These are phyloP conservation scores for Phytopythium delawarense DNA, from an alignment of 352 stramenopile species.

Conservation along the genomic window DNA sequence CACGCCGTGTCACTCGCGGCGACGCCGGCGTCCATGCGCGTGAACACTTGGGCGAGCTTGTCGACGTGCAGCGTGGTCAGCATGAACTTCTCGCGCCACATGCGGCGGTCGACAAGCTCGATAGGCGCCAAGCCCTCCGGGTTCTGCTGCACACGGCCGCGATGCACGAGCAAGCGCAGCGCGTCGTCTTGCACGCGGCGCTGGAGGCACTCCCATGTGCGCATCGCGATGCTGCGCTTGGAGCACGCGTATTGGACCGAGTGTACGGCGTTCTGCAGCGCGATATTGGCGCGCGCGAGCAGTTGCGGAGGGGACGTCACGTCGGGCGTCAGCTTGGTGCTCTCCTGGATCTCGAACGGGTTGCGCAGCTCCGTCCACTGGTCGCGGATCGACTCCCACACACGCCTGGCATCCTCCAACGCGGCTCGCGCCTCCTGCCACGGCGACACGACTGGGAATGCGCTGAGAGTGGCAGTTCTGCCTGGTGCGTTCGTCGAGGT, in stretches of 20 bases:
- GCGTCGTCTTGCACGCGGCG: slow-evolving; percentile 57
- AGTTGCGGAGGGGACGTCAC: slow-evolving; percentile 35
- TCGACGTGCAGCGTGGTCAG: slow-evolving; percentile 41
- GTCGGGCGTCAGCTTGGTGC: slow-evolving; percentile 32
- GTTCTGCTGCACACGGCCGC: slow-evolving; percentile 27
- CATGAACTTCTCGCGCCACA: slow-evolving; percentile 60
- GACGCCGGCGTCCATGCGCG: not conserved
- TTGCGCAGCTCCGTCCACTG: slow-evolving; percentile 62
- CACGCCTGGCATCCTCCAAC: slow-evolving; percentile 33
- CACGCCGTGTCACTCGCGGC: not conserved
- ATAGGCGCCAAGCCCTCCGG: slow-evolving; percentile 14
- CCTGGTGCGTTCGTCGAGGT: not conserved
- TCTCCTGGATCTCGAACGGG: slow-evolving; percentile 54
- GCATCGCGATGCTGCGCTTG: slow-evolving; percentile 42
- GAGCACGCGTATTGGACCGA: slow-evolving; percentile 71
- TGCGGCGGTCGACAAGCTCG: slow-evolving; percentile 41
- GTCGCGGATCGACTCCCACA: slow-evolving; percentile 40
- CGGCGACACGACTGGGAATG: slow-evolving; percentile 18
- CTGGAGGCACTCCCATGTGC: slow-evolving; percentile 49
- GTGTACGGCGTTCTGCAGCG: slow-evolving; percentile 65
- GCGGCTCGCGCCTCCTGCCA: slow-evolving; percentile 54
- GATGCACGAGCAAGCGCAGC: slow-evolving; percentile 33
- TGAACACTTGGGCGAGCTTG: slow-evolving; percentile 29
- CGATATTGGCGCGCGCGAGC: slow-evolving; percentile 50
- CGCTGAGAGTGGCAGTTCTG: not conserved